Percentiles rank a stretch among this genome's conserved stretches.
Evolutionary conservation across 2,329 filamentous ascomycete species (phyloP).

Genomic region (Aspergillus awamori): DNA sequence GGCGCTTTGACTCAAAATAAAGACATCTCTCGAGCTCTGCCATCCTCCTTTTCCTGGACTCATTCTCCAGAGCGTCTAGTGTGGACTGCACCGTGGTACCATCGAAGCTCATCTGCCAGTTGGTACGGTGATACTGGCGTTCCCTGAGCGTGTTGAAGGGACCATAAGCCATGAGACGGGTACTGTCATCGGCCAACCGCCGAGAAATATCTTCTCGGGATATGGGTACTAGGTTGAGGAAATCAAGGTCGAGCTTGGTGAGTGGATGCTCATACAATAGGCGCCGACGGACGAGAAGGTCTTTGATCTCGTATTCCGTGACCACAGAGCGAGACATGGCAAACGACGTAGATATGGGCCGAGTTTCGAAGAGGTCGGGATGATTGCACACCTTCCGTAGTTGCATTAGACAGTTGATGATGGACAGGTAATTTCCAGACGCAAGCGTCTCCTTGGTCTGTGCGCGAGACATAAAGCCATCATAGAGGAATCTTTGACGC

Average conservation of each 20-base stretch:
- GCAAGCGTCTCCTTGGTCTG: slow-evolving; percentile 87
- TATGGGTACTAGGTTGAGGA: slow-evolving; percentile 77
- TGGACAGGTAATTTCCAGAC: slow-evolving; percentile 93
- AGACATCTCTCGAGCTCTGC: slow-evolving; percentile 80
- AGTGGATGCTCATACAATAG: slow-evolving; percentile 66
- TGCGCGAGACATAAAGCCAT: slow-evolving; percentile 88
- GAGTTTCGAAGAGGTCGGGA: slow-evolving; percentile 92
- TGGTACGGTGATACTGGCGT: slow-evolving; percentile 61
- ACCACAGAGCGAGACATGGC: slow-evolving; percentile 81
- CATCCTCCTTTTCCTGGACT: slow-evolving; percentile 68
- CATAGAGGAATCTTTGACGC: slow-evolving; percentile 91
- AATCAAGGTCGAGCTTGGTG: slow-evolving; percentile 69
- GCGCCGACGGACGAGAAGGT: slow-evolving; percentile 68
- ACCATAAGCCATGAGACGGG: slow-evolving; percentile 70
- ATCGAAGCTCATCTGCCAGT: slow-evolving; percentile 63
- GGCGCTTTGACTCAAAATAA: slow-evolving; percentile 77
- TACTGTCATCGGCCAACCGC: slow-evolving; percentile 55
- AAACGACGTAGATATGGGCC: slow-evolving; percentile 95
- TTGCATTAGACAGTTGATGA: slow-evolving; percentile 98
- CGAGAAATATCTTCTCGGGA: slow-evolving; percentile 68
- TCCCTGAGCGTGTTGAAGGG: slow-evolving; percentile 72
- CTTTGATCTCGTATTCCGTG: slow-evolving; percentile 72
- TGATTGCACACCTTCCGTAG: slow-evolving; percentile 98
- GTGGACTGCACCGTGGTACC: slow-evolving; percentile 70
- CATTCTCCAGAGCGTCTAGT: slow-evolving; percentile 72